phyloP scores from a whole-genome alignment of 139 green algal species.

The Auxenochlorella pyrenoidosa region DNA sequence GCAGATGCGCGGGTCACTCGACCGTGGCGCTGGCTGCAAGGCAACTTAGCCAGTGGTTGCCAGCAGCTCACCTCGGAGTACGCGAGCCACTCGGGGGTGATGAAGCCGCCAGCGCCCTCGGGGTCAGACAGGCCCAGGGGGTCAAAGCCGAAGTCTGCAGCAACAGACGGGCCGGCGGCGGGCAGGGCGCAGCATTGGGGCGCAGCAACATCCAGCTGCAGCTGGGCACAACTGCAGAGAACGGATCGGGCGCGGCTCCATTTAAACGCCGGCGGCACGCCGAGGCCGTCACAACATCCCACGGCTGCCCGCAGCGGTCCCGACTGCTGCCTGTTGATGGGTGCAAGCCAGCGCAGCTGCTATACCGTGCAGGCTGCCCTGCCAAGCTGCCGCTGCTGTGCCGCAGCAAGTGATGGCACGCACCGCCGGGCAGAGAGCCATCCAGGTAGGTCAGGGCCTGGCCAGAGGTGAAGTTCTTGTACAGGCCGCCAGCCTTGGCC shows the following conservation, averaged over 20 bases:
- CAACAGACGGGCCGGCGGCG: not conserved
- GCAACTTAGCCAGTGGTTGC: too few relatives aligned
- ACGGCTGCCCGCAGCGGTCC: too few relatives aligned
- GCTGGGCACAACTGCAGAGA: not conserved
- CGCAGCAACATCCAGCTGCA: too few relatives aligned
- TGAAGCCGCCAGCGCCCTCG: constrained; percentile 88
- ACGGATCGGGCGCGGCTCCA: not conserved
- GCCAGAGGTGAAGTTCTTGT: constrained; percentile 70
- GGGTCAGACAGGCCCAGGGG: constrained; percentile 95
- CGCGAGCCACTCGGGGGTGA: constrained; percentile 93
- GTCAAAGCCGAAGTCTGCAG: constrained; percentile 88
- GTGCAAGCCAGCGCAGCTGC: too few relatives aligned
- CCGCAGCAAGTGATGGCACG: not conserved
- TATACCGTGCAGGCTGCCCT: too few relatives aligned
- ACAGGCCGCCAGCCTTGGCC: constrained; percentile 67
- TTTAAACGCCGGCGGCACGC: too few relatives aligned
- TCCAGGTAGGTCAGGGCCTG: constrained; percentile 95
- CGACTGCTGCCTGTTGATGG: too few relatives aligned
- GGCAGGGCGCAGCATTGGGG: not conserved
- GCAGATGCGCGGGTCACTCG: too few relatives aligned
- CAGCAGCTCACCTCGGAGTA: constrained; percentile 53
- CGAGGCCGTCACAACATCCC: too few relatives aligned
- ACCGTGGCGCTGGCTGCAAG: too few relatives aligned
- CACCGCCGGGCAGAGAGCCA: constrained; percentile 81
- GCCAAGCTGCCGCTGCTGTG: too few relatives aligned